A percentile compares a stretch with the other conserved stretches of the same genome.
phyloP scores from a whole-genome alignment of 805 yeast species.

The Wickerhamiella qilinensis region DNA sequence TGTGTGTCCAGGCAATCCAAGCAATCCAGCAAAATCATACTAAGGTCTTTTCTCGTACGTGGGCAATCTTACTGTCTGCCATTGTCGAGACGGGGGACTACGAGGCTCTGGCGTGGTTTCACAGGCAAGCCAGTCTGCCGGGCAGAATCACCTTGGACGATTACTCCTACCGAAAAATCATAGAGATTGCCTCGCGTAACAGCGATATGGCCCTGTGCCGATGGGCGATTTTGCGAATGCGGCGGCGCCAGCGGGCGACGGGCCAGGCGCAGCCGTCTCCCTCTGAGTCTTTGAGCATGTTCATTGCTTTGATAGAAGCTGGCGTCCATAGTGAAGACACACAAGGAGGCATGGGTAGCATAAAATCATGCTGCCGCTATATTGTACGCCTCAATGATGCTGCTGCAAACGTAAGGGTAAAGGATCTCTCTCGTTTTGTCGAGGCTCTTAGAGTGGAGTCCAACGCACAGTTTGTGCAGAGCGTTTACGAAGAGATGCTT shows the following conservation, averaged over 20 bases:
- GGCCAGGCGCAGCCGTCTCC: neutral
- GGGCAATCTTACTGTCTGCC: conserved; percentile 19
- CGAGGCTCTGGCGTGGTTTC: conserved; percentile 16
- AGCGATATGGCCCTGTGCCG: conserved; percentile 18
- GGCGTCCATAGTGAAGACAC: neutral
- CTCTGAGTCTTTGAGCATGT: neutral
- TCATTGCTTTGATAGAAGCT: conserved; percentile 3
- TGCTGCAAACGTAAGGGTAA: conserved; percentile 8
- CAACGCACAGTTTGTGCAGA: conserved; percentile 2
- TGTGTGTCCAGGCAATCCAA: conserved; percentile 15
- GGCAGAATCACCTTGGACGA: conserved; percentile 21
- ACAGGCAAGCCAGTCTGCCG: conserved; percentile 16
- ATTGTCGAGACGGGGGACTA: conserved; percentile 13
- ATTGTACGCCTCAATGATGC: conserved; percentile 12
- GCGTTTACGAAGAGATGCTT: conserved; percentile 8
- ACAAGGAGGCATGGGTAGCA: conserved; percentile 5
- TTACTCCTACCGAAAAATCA: conserved; percentile 15
- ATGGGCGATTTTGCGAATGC: conserved; percentile 18
- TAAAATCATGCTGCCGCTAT: conserved; percentile 13
- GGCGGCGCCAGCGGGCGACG: conserved; percentile 14
- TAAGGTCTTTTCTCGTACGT: conserved; percentile 17
- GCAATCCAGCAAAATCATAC: conserved; percentile 8
- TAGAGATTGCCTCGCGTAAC: conserved; percentile 13
- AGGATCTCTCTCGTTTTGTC: conserved; percentile 14
- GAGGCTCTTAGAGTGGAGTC: conserved; percentile 6